Evolutionary conservation across 805 yeast species (phyloP), one percentile per base, ranked within the genome.

Genomic region (Sugiyamaella smithiae): DNA sequence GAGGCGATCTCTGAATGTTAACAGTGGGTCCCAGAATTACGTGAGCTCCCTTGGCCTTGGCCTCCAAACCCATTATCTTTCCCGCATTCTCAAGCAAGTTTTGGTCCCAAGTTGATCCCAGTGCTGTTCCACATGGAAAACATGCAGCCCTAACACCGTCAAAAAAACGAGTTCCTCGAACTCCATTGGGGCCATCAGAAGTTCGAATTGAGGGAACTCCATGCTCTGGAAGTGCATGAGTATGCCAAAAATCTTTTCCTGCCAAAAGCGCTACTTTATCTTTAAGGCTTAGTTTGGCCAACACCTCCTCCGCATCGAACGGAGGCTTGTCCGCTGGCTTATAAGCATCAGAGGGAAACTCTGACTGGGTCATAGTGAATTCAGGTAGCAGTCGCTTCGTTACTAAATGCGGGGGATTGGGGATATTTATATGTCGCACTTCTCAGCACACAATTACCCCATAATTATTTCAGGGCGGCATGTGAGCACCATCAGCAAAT

Each of bases 181-280:
- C 70, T 53, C 85, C 85, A 57, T 81, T 81, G 42, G 85, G 85
- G 16, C 85, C 85, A 60, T 81, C 85, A 16, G 74, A 63, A 26
- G 75, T 58, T 58, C 83, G 68, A 4, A 79, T 51, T 0, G 74
- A 63, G 2, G 81, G 82, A 35, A 79, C 59, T 17, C 67, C 69
- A 25, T 75, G 55, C 41, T 70, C 58, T 43, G 62, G 65, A 19
- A 77, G 66, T 0, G 71, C 57, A 45, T 48, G 56, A 2, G 81
- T 77, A 63, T 76, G 80, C 81, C 81, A 77, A 60, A 69, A 68
- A 57, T 77, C 81, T 37, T 61, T 59, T 28, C 80, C 77, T 14
- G 74, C 58, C 28, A 67, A 40, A n/a, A 73, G 63, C 2, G 46
- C 37, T 47, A 54, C 47, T 48, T 67, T 67, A 52, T 67, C 66